These are phyloP conservation scores for Boletus barrowsii DNA, from an alignment of 768 basidiomycete species.

Conservation along the genomic window DNA sequence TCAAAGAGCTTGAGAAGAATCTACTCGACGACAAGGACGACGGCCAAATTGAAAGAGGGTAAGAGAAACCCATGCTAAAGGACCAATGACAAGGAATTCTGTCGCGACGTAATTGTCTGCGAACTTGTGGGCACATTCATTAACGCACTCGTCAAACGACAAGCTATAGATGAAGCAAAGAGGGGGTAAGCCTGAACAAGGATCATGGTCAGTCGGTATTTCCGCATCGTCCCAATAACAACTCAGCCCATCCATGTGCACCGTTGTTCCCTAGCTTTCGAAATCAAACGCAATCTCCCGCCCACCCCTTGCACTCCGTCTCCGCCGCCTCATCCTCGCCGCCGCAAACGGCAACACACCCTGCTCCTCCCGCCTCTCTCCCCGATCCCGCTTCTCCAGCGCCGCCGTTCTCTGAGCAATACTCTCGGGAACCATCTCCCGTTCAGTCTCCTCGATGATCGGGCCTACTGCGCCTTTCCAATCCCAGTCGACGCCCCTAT, in stretches of 20 bases:
- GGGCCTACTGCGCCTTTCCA: conserved; percentile 15
- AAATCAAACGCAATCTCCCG: conserved; percentile 16
- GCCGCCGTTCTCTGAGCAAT: not conserved
- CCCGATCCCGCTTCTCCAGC: not conserved
- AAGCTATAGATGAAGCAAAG: too few species aligned
- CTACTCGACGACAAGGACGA: too few species aligned
- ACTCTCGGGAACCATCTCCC: conserved; percentile 20
- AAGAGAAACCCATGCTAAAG: too few species aligned
- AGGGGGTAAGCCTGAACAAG: too few species aligned
- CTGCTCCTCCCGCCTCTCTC: not conserved
- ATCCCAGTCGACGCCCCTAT: conserved; percentile 18
- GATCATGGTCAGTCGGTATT: too few species aligned
- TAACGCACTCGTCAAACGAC: too few species aligned
- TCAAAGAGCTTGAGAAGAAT: too few species aligned
- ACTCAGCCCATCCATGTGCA: not conserved
- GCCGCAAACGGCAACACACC: conserved; percentile 18
- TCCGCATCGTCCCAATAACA: too few species aligned
- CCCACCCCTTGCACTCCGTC: conserved; percentile 16
- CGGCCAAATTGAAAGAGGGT: too few species aligned
- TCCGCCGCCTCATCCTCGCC: conserved; percentile 25
- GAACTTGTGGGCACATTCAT: too few species aligned
- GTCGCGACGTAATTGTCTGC: too few species aligned
- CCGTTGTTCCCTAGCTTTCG: not conserved
- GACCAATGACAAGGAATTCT: too few species aligned
- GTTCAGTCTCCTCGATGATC: conserved; percentile 18